Base-by-base conservation (phyloP, 2,329 filamentous ascomycete species). In the Cordyceps militaris region DNA sequence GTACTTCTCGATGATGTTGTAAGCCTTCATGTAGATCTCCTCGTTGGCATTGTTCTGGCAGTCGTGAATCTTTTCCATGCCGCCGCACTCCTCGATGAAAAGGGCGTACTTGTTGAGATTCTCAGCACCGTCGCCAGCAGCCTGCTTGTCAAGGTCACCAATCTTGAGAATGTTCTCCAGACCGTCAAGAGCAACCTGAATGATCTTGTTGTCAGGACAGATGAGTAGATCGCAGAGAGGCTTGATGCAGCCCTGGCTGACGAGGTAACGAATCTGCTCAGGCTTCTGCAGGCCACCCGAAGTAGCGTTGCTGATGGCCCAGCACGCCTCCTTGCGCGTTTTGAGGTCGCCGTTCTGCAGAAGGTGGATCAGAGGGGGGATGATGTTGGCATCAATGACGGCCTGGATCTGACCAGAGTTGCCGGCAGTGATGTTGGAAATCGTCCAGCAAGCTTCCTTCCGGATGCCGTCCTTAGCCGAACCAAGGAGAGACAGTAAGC, bases 21-120 rank as follows among this genome's bases (percentile, higher is more conserved):
- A 99, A 0, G 94, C 94, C 85, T 99, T 99, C 93, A 99, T 97
- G 82, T 99, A 99, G 67, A 99, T 99, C 77, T 99, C 94, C 78
- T 99, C 94, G 77, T 99, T 99, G 79, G 93, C 93, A 69, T 99
- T 99, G 80, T 95, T 97, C 81, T 99, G 94, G 84, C 94, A 97
- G 67, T 97, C 93, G 77, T 99, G 94, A 66, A 99, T 97, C 87
- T 97, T 97, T 80, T 97, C 94, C 94, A 99, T 99, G 64, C 94
- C 94, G 69, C 91, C 91, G 65, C 92, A 96, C 76, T 99, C 94
- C 77, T 99, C 94, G 65, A 99, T 99, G 76, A 96, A 97, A 63
- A 99, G 83, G 48, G 94, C 94, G 69, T 96, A 99, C 64, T 90
- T 88, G 85, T 99, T 99, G 78, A 99, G 91, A 52, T 85, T 83